A percentile compares a stretch with the other conserved stretches of the same genome.
phyloP scores from a whole-genome alignment of 139 green algal species.

The Penium margaritaceum region DNA sequence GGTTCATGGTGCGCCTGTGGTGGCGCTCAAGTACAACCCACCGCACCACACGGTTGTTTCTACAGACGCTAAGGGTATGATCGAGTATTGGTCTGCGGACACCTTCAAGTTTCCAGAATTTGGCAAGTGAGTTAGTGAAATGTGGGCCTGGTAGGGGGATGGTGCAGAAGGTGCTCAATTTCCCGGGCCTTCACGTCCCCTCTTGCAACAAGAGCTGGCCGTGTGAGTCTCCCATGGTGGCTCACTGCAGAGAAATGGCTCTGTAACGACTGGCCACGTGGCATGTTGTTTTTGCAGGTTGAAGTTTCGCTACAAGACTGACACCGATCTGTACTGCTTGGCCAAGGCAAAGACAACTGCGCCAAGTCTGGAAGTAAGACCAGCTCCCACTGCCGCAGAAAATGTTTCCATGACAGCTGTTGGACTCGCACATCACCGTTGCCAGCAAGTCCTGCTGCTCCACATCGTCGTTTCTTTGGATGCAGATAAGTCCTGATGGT shows the following conservation, averaged over 20 bases:
- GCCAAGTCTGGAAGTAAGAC: slow-evolving; percentile 25
- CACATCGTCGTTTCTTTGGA: neutral
- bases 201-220: too few species aligned
- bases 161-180: too few species aligned
- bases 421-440: too few species aligned
- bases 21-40: slow-evolving; percentile 69
- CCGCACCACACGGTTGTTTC: slow-evolving; percentile 58
- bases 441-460: neutral
- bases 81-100: slow-evolving; percentile 80
- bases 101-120: slow-evolving; percentile 49
- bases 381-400: neutral
- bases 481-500: slow-evolving; percentile 70
- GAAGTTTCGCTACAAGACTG: slow-evolving; percentile 66
- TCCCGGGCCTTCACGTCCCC: too few species aligned
- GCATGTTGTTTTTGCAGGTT: slow-evolving; percentile 28
- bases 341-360: slow-evolving; percentile 70
- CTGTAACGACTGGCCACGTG: too few species aligned
- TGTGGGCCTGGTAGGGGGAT: too few species aligned
- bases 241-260: too few species aligned
- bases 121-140: too few species aligned
- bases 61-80: slow-evolving; percentile 54
- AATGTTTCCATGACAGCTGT: too few species aligned
- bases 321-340: slow-evolving; percentile 90
- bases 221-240: too few species aligned
- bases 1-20: slow-evolving; percentile 61